phyloP scores from a whole-genome alignment of 495 filamentous ascomycete genomes.

The Podospora conica region DNA sequence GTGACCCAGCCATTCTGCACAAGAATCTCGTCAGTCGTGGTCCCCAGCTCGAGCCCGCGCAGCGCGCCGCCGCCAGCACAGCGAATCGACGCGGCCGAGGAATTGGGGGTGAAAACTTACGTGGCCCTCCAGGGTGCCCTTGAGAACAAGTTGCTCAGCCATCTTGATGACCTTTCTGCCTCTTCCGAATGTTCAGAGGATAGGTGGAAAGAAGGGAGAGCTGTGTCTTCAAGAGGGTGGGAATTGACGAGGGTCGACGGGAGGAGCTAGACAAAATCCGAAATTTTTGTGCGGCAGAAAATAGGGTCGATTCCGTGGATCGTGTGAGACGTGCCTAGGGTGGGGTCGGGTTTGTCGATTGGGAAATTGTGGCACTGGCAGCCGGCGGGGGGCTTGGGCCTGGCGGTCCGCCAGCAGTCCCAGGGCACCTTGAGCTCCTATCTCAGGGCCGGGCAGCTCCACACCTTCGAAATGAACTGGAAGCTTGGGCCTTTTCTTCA shows the following conservation, averaged over 20 bases:
- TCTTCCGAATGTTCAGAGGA: slow-evolving; percentile 28
- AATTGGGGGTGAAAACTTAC: slow-evolving; percentile 35
- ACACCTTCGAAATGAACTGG: not conserved
- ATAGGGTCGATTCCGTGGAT: slow-evolving; percentile 26
- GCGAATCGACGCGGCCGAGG: not conserved
- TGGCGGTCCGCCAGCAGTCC: not conserved
- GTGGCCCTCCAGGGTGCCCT: slow-evolving; percentile 97
- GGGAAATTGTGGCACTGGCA: not conserved
- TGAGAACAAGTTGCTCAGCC: slow-evolving; percentile 95
- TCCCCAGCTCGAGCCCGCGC: not conserved
- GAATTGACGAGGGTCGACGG: slow-evolving; percentile 30
- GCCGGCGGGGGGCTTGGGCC: not conserved
- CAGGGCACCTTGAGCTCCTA: too few species aligned
- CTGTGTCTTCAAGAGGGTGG: slow-evolving; percentile 24
- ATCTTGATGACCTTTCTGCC: slow-evolving; percentile 48
- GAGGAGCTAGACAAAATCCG: slow-evolving; percentile 23
- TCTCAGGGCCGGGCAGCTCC: too few species aligned
- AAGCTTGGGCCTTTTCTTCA: not conserved
- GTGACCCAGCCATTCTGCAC: slow-evolving; percentile 65
- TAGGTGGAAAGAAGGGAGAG: slow-evolving; percentile 32
- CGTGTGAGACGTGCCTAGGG: slow-evolving; percentile 15
- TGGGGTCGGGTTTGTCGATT: slow-evolving; percentile 3
- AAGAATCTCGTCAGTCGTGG: slow-evolving; percentile 10
- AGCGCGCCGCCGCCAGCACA: not conserved
- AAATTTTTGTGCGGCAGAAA: slow-evolving; percentile 39